These are phyloP conservation scores for barrel medic (Medicago truncatula) DNA, from an alignment of 306 rosid species.

Conservation along the genomic window DNA sequence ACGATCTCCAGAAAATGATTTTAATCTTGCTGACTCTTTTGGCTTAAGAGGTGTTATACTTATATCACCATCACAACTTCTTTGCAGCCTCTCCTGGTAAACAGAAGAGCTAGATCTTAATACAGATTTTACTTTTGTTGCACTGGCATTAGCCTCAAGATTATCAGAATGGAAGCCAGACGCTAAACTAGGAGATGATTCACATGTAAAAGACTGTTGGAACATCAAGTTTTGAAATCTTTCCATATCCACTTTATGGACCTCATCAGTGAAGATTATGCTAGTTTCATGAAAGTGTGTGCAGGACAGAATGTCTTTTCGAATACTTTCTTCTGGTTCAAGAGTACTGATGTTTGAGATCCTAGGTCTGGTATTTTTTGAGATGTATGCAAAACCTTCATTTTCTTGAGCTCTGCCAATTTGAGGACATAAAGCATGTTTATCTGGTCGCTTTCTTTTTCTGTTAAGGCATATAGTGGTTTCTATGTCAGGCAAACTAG, in stretches of 20 bases:
- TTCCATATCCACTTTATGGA: constrained; percentile 18
- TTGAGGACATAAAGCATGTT: constrained; percentile 26
- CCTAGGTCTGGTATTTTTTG: constrained; percentile 25
- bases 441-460: constrained; percentile 44
- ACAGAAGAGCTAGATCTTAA: constrained; percentile 15
- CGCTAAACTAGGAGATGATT: not conserved
- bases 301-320: constrained; percentile 12
- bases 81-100: constrained; percentile 30
- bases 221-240: not conserved
- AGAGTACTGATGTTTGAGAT: constrained; percentile 25
- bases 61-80: not conserved
- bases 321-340: constrained; percentile 46
- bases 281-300: constrained; percentile 11
- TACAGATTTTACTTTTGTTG: not conserved
- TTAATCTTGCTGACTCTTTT: not conserved
- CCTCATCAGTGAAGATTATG: constrained; percentile 20
- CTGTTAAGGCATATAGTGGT: constrained; percentile 21
- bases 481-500: constrained; percentile 28
- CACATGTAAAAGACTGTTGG: constrained; percentile 5
- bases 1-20: not conserved
- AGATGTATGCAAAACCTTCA: constrained; percentile 15
- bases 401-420: constrained; percentile 31
- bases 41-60: not conserved
- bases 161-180: constrained; percentile 7
- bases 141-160: constrained; percentile 27